These are phyloP conservation scores for Xylaria sp. DNA, from an alignment of 2,329 filamentous ascomycete genomes.

Conservation along the genomic window DNA sequence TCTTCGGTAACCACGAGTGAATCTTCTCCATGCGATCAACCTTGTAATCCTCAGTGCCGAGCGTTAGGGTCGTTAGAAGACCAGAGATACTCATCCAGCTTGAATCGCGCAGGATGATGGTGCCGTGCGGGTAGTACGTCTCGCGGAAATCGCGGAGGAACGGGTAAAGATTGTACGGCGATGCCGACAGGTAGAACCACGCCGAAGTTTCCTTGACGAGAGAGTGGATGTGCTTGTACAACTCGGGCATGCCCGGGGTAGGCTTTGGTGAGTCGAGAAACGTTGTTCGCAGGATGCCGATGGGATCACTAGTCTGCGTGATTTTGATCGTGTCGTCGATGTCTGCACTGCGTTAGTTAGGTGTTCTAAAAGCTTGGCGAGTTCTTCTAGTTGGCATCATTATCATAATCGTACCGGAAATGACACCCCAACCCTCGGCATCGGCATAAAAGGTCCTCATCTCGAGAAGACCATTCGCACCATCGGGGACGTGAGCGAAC, in stretches of 20 bases:
- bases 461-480: slow-evolving; percentile 65
- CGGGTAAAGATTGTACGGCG: slow-evolving; percentile 92
- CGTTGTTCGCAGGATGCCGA: slow-evolving; percentile 84
- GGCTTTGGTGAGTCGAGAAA: slow-evolving; percentile 81
- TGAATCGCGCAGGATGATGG: slow-evolving; percentile 84
- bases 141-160: slow-evolving; percentile 82
- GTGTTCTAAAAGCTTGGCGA: background rate
- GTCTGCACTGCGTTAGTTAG: slow-evolving; percentile 62
- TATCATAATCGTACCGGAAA: slow-evolving; percentile 68
- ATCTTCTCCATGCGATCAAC: slow-evolving; percentile 82
- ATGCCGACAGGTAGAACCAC: slow-evolving; percentile 94
- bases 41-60: slow-evolving; percentile 88
- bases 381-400: background rate
- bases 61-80: slow-evolving; percentile 80
- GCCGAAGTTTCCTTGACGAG: slow-evolving; percentile 69
- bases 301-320: slow-evolving; percentile 81
- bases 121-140: slow-evolving; percentile 77
- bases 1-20: slow-evolving; percentile 78
- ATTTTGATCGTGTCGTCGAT: slow-evolving; percentile 97
- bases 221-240: slow-evolving; percentile 75
- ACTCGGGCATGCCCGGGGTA: slow-evolving; percentile 83
- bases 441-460: slow-evolving; percentile 80
- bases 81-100: slow-evolving; percentile 87
- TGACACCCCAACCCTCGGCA: slow-evolving; percentile 83
- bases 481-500: slow-evolving; percentile 62